Conservation (phyloP, 1,139 yeast species). For the Pichia sp. region DNA sequence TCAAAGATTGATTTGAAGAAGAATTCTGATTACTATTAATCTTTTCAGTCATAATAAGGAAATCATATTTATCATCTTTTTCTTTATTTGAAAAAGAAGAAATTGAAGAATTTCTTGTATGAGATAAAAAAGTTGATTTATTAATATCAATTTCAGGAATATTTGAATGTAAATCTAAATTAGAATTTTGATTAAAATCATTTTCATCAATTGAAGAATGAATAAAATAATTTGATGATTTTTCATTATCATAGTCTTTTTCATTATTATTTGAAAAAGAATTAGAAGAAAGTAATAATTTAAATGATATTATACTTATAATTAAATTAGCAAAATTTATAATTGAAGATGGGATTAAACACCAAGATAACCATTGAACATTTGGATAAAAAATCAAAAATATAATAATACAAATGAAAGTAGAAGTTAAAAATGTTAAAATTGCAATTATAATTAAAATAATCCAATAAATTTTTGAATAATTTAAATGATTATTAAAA, state of each 20-base stretch:
- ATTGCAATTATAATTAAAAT: constrained; percentile 33
- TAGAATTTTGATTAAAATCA: constrained; percentile 8
- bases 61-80: constrained; percentile 6
- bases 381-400: constrained; percentile 58
- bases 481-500: neutral
- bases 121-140: neutral
- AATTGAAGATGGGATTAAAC: constrained; percentile 59
- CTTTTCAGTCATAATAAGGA: neutral
- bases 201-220: constrained; percentile 10
- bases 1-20: constrained; percentile 12
- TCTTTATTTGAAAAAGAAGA: constrained; percentile 3
- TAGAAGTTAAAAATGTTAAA: constrained; percentile 46
- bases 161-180: neutral
- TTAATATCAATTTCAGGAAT: constrained; percentile 1
- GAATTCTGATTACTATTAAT: constrained; percentile 1
- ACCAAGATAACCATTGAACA: constrained; percentile 65
- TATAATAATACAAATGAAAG: constrained; percentile 47
- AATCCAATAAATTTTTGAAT: constrained; percentile 28
- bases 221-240: no score
- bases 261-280: constrained; percentile 6
- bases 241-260: constrained; percentile 14
- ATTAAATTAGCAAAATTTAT: constrained; percentile 35
- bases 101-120: constrained; percentile 1
- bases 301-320: constrained; percentile 18
- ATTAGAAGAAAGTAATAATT: constrained; percentile 13